Evolutionary conservation across 352 stramenopile species (phyloP).

Genomic region (Poterioochromonas sp.): DNA sequence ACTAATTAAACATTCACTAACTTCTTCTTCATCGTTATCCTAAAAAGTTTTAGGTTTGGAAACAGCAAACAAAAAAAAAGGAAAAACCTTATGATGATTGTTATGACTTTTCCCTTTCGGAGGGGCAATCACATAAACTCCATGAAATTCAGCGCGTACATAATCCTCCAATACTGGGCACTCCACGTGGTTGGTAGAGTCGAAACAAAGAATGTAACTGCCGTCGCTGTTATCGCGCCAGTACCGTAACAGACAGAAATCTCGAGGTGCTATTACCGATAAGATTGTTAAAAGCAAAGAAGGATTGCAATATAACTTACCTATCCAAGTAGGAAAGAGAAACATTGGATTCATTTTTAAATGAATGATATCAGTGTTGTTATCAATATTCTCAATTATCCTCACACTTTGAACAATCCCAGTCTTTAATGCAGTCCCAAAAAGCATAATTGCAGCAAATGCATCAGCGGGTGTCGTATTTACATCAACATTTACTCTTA

Average conservation of each 20-base stretch:
- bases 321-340: conserved; percentile 42
- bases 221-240: conserved; percentile 41
- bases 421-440: conserved; percentile 31
- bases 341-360: conserved; percentile 40
- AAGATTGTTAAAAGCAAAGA: not conserved
- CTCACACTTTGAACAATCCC: conserved; percentile 37
- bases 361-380: conserved; percentile 44
- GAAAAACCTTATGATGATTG: not conserved
- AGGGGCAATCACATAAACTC: conserved; percentile 41
- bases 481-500: conserved; percentile 35
- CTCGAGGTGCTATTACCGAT: conserved; percentile 34
- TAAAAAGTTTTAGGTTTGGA: too few species aligned
- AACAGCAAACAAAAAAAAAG: too few species aligned
- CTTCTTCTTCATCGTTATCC: conserved; percentile 31
- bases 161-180: conserved; percentile 38
- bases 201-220: conserved; percentile 42
- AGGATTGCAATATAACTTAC: not conserved
- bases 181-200: conserved; percentile 39
- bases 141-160: conserved; percentile 41
- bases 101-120: not conserved
- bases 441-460: conserved; percentile 41
- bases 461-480: conserved; percentile 37
- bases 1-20: conserved; percentile 40
- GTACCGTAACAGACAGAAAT: conserved; percentile 46
- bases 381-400: conserved; percentile 41